Percentiles rank a stretch among this genome's conserved stretches.
Conservation (phyloP, 2,329 filamentous ascomycete species). For the Colletotrichum plurivorum region DNA sequence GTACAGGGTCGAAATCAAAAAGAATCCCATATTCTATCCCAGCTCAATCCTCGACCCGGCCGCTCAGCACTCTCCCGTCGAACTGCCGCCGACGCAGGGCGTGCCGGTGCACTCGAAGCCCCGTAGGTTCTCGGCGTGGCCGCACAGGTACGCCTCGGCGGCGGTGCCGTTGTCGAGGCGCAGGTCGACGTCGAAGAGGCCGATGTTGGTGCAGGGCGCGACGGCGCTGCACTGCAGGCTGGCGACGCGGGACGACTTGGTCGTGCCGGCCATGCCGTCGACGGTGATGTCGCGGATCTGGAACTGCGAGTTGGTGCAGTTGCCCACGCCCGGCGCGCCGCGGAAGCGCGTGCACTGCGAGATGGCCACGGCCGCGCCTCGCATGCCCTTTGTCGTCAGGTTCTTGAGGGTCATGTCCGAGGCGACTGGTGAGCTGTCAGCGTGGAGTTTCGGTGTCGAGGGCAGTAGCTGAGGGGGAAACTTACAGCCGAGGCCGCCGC, state of each 20-base stretch:
- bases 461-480: neutral
- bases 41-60: too few relatives aligned
- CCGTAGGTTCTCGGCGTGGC: too few relatives aligned
- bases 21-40: too few relatives aligned
- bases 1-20: too few relatives aligned
- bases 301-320: constrained; percentile 52
- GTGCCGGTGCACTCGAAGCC: too few relatives aligned
- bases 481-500: constrained; percentile 61
- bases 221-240: constrained; percentile 32
- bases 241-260: constrained; percentile 23
- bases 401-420: constrained; percentile 30
- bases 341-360: constrained; percentile 50
- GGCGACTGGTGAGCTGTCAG: constrained; percentile 7
- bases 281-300: constrained; percentile 47
- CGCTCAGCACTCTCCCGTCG: too few relatives aligned
- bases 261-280: constrained; percentile 21
- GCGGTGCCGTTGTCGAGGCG: too few relatives aligned
- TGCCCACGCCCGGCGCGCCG: constrained; percentile 48
- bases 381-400: constrained; percentile 37
- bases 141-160: too few relatives aligned
- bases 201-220: constrained; percentile 13
- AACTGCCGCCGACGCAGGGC: too few relatives aligned
- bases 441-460: neutral
- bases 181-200: too few relatives aligned
- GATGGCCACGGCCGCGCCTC: constrained; percentile 46